Percentiles rank a stretch among this genome's conserved stretches.
phyloP scores from a whole-genome alignment of 2,329 filamentous ascomycete genomes.

The Tolypocladium amazonense region DNA sequence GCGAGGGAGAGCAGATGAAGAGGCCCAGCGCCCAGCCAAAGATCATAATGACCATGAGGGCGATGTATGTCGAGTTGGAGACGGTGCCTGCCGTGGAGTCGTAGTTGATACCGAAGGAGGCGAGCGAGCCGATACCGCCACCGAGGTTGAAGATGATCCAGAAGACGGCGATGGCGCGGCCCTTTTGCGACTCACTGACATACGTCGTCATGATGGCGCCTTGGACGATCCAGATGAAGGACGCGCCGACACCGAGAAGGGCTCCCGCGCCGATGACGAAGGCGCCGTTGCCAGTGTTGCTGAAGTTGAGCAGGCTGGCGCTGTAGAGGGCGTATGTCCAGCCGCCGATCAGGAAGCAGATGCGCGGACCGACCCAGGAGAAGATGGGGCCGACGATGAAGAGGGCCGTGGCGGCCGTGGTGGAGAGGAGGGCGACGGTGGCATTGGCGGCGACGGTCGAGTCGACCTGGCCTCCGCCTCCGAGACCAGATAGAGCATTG shows the following conservation, averaged over 20 bases:
- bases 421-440: conserved; percentile 30
- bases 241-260: conserved; percentile 32
- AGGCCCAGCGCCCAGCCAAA: conserved; percentile 35
- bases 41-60: conserved; percentile 35
- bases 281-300: conserved; percentile 24
- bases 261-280: conserved; percentile 34
- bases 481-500: conserved; percentile 33
- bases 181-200: conserved; percentile 19
- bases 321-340: conserved; percentile 35
- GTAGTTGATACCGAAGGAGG: conserved; percentile 23
- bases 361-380: conserved; percentile 27
- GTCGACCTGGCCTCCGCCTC: conserved; percentile 34
- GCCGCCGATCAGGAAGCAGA: conserved; percentile 30
- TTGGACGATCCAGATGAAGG: conserved; percentile 34
- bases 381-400: conserved; percentile 34
- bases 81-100: conserved; percentile 30
- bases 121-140: conserved; percentile 32
- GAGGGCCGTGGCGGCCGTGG: conserved; percentile 30
- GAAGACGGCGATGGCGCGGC: conserved; percentile 30
- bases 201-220: conserved; percentile 39
- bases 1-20: conserved; percentile 35
- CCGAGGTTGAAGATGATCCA: conserved; percentile 38
- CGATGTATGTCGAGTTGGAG: conserved; percentile 38
- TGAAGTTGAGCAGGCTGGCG: conserved; percentile 31
- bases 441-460: conserved; percentile 33